Base-by-base conservation (phyloP, 805 yeast genomes). In the Pichia nakasei region DNA sequence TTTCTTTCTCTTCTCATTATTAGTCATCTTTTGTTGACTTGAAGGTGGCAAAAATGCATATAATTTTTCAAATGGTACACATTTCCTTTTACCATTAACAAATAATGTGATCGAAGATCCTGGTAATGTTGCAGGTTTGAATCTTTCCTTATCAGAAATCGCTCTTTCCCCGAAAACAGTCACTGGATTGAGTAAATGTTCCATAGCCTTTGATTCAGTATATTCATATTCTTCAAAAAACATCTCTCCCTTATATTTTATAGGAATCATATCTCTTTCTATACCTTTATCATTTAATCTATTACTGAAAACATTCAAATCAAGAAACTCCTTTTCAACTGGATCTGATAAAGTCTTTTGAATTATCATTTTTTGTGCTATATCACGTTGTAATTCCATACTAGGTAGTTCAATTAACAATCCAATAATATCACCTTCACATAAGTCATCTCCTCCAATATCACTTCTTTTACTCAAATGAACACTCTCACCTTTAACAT, bases 191-290 rank as follows among this genome's bases (percentile, higher is more conserved):
- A 85, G 65, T 43, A 83, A 63, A 55, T 83, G 89, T 37, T 82
- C 84, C 83, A 85, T 81, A 31, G 70, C 72, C 49, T 76, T 80
- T 0, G 86, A 75, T 4, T 78, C 65, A 5, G 79, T 73, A 55
- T 84, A 86, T 59, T 93, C 97, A 47, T 78, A 81, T 53, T 82
- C 86, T 59, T 93, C 99, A 58, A 80, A 88, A 63, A 77, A 88
- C 22, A 86, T 64, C 39, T 81, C 80, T 45, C 75, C 80, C 56
- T 82, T 85, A 63, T 83, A 87, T 52, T 83, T 73, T 41, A 93
- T 85, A 2, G 97, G 96, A 41, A 85, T 81, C 54, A 91, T 87
- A 55, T 88, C 97, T 44, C 97, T 72, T 2, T 75, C 61, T 15
- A 84, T 67, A 51, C 82, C 81, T 1, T 42, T 37, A n/a, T 27